Conservation (phyloP, 2,329 filamentous ascomycete genomes). For the Xylaria sp. region DNA sequence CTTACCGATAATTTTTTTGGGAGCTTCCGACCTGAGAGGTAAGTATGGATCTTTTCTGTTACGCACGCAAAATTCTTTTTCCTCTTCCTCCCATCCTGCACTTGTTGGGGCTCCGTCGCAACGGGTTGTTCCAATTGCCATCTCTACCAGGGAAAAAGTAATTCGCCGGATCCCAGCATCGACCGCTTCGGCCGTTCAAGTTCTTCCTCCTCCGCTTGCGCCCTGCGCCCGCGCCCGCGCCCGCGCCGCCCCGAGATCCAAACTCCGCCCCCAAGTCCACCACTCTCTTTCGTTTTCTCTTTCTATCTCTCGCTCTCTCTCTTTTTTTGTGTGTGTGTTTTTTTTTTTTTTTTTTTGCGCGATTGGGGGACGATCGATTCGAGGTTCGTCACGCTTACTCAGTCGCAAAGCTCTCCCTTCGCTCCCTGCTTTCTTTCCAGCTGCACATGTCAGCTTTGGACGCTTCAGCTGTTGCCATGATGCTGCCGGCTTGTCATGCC, state of each 20-base stretch:
- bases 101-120: slow-evolving; percentile 22
- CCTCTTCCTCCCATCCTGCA: slow-evolving; percentile 38
- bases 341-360: too few relatives aligned
- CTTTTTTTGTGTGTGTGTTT: too few relatives aligned
- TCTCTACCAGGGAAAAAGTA: slow-evolving; percentile 38
- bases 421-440: neutral
- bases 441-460: neutral
- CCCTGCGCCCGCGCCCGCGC: neutral
- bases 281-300: slow-evolving; percentile 7
- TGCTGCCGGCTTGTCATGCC: slow-evolving; percentile 12
- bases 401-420: slow-evolving; percentile 14
- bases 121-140: slow-evolving; percentile 24
- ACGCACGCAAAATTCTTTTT: slow-evolving; percentile 49
- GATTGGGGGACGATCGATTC: slow-evolving; percentile 27
- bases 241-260: slow-evolving; percentile 30
- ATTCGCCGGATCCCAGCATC: slow-evolving; percentile 37
- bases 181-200: slow-evolving; percentile 36
- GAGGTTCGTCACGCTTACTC: slow-evolving; percentile 34
- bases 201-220: slow-evolving; percentile 42
- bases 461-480: neutral
- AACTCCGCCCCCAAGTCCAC: slow-evolving; percentile 5
- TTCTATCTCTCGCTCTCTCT: too few relatives aligned
- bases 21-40: neutral
- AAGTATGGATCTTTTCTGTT: neutral
- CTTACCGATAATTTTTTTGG: too few relatives aligned